Base-by-base conservation (phyloP, 768 basidiomycete genomes). In the Termitomyces sp. region DNA sequence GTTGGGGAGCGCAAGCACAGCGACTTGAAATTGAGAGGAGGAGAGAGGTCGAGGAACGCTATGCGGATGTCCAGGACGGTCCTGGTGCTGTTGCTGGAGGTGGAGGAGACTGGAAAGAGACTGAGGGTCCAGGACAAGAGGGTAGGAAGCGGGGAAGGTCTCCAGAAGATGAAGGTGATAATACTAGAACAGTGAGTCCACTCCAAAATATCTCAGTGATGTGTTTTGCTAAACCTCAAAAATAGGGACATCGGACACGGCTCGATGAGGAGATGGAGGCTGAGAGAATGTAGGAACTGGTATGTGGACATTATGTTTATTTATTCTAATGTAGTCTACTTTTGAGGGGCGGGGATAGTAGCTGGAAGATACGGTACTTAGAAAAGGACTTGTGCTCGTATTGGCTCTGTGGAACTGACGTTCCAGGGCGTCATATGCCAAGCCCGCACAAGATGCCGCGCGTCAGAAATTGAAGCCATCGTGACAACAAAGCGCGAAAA, bases 1-100 rank as follows among this genome's bases (percentile, higher is more conserved):
- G 91, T 35, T 95, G 90, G 91, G 93, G 92, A 62, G 93, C 92
- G 5, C 91, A 91, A 58, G 85, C 89, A 5, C 90, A 93, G 64
- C 74, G 80, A 56, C 52, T 78, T 45, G 89, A 91, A 67, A 77
- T 84, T 36, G 88, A 91, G 61, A 77, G 93, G 62, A 78, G 89
- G 66, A 80, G 84, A 61, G 86, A 91, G 64, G 86, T 90, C 35
- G 92, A 94, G 67, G 90, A 91, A 66, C 84, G 93, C 15, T 96
- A 95, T 70, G 80, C 80, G 3, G 92, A 94, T 62, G 84, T 81
- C 1, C 83, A 85, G 59, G 89, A 90, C 39, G 89, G 84, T 13
- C 88, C 88, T 40, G 89, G 85, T 20, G 88, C 86, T 45, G 86
- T 91, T 56, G 91, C 91, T 42, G 78, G 85, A 50, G 93, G 92